Conservation (phyloP, 345 rosid species). For the Crucihimalaya himalaica region DNA sequence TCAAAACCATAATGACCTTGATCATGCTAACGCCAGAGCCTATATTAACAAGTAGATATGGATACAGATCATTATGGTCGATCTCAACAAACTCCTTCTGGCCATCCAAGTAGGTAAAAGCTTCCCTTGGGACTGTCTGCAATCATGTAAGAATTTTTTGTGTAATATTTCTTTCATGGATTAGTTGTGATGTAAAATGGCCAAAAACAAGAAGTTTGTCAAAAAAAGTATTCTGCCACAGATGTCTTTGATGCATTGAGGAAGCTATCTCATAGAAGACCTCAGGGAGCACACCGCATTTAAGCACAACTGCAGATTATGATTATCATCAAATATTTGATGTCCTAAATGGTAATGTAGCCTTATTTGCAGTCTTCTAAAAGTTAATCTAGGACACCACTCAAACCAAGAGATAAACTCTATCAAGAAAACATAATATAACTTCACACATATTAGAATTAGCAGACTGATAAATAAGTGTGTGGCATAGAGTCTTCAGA, state of each 20-base stretch:
- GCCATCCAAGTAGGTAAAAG: constrained; percentile 70
- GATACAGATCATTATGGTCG: constrained; percentile 73
- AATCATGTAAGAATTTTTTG: constrained; percentile 1
- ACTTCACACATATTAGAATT: not conserved
- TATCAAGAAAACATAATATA: constrained; percentile 1
- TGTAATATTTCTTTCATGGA: not conserved
- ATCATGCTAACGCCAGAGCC: constrained; percentile 98
- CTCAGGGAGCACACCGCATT: not conserved
- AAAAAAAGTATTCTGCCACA: not conserved
- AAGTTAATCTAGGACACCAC: not conserved
- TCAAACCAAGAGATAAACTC: not conserved
- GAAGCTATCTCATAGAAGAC: not conserved
- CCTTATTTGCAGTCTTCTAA: not conserved
- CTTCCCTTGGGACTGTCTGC: constrained; percentile 79
- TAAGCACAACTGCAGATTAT: not conserved
- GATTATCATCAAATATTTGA: not conserved
- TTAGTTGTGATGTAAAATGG: not conserved
- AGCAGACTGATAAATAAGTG: not conserved
- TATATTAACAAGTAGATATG: constrained; percentile 86
- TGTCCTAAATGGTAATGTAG: not conserved
- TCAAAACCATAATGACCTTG: constrained; percentile 53
- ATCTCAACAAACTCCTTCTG: constrained; percentile 71
- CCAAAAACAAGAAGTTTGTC: not conserved
- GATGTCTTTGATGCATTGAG: not conserved
- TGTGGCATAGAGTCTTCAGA: not conserved